phyloP scores from a whole-genome alignment of 768 basidiomycete genomes.

The Brasilioporus rufonigricans region DNA sequence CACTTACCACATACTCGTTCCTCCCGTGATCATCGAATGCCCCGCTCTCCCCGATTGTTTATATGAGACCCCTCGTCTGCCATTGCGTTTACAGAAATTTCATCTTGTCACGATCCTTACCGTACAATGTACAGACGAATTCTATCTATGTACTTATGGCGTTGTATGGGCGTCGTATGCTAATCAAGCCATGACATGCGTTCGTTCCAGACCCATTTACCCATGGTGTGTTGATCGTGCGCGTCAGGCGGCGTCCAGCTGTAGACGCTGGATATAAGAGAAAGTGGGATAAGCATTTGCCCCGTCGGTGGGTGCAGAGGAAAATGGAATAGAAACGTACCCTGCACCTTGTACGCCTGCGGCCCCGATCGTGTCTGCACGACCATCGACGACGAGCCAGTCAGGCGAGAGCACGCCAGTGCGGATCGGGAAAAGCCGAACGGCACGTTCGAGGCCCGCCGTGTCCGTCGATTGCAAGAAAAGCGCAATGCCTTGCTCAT shows the following conservation, averaged over 20 bases:
- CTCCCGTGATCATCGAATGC: conserved; percentile 8
- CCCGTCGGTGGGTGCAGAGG: too few relatives aligned
- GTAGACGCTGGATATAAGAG: conserved; percentile 18
- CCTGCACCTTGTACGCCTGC: conserved; percentile 78
- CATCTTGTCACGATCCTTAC: conserved; percentile 30
- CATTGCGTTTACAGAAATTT: conserved; percentile 10
- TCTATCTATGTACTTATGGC: conserved; percentile 22
- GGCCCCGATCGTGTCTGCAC: conserved; percentile 58
- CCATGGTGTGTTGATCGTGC: conserved; percentile 23
- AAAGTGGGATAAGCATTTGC: background rate
- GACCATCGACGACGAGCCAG: conserved; percentile 64
- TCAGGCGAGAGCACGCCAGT: conserved; percentile 78
- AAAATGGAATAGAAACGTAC: conserved; percentile 40
- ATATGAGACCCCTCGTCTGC: conserved; percentile 13
- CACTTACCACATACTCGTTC: conserved; percentile 11
- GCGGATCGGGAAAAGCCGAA: conserved; percentile 78
- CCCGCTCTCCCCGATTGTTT: conserved; percentile 14
- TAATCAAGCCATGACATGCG: conserved; percentile 50
- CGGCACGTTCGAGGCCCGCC: conserved; percentile 61
- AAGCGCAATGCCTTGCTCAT: conserved; percentile 37
- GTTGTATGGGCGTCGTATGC: conserved; percentile 26
- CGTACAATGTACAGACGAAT: conserved; percentile 28
- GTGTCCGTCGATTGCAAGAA: conserved; percentile 61
- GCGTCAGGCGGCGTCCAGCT: conserved; percentile 10
- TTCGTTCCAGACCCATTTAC: conserved; percentile 45